Percentiles rank a stretch among this genome's conserved stretches.
Evolutionary conservation across 192 early-diverging fungal species (phyloP).

Genomic region (Gigaspora rosea): DNA sequence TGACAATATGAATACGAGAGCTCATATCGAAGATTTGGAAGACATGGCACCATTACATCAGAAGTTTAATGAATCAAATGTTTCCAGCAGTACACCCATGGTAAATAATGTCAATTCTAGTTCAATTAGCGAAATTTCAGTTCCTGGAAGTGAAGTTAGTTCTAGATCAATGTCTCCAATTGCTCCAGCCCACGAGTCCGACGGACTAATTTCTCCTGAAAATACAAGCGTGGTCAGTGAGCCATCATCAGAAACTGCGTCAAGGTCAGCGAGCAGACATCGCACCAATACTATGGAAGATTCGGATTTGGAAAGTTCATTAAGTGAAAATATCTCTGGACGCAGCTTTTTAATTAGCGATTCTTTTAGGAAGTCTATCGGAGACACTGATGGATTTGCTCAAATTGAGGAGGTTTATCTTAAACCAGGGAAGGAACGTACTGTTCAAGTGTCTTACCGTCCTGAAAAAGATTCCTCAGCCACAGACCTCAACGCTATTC

Average conservation of each 20-base stretch:
- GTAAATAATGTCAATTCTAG: constrained; percentile 34
- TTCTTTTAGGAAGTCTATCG: not conserved
- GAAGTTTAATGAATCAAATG: not conserved
- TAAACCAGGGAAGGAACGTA: constrained; percentile 80
- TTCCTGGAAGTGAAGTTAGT: constrained; percentile 46
- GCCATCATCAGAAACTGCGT: not conserved
- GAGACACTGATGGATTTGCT: constrained; percentile 23
- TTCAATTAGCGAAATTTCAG: constrained; percentile 54
- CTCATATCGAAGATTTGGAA: not conserved
- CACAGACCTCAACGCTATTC: constrained; percentile 71
- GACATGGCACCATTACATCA: not conserved
- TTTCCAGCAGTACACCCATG: not conserved
- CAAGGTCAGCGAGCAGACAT: constrained; percentile 2
- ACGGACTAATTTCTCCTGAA: constrained; percentile 20
- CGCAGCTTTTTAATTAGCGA: not conserved
- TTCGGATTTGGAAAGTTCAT: constrained; percentile 8
- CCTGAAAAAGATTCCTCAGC: constrained; percentile 66
- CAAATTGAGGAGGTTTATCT: constrained; percentile 87
- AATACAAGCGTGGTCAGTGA: not conserved
- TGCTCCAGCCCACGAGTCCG: constrained; percentile 26
- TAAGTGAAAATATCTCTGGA: not conserved
- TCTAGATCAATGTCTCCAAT: constrained; percentile 53
- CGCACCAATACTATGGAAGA: not conserved
- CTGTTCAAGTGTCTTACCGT: constrained; percentile 77
- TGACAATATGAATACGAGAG: constrained; percentile 7